Evolutionary conservation across 1,284 basidiomycete species (phyloP).

Genomic region (Tausonia pullulans): DNA sequence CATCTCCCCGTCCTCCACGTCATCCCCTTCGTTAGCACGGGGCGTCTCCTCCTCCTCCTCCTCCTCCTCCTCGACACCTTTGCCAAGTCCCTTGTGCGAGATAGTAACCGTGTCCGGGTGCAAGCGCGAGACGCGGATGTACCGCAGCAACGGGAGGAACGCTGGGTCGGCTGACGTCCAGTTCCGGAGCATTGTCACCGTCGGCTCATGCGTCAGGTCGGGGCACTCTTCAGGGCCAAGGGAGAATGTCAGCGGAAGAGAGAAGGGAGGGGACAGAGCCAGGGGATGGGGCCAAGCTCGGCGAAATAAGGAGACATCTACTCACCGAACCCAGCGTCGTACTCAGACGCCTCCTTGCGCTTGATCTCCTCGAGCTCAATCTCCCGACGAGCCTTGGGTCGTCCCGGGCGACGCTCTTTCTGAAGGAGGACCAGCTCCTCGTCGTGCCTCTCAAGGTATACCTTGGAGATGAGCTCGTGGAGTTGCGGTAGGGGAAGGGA

Average conservation of each 20-base stretch:
- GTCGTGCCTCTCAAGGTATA: conserved; percentile 66
- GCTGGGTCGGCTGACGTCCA: conserved; percentile 68
- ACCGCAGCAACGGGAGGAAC: conserved; percentile 50
- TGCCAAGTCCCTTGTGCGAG: conserved; percentile 26
- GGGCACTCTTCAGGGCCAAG: conserved; percentile 51
- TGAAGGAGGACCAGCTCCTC: conserved; percentile 53
- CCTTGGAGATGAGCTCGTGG: conserved; percentile 52
- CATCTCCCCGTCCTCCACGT: neutral
- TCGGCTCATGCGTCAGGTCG: conserved; percentile 62
- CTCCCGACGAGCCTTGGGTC: conserved; percentile 63
- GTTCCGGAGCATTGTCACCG: conserved; percentile 57
- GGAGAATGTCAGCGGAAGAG: neutral
- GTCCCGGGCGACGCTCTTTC: conserved; percentile 54
- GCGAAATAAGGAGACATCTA: conserved; percentile 16
- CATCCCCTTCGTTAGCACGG: no score
- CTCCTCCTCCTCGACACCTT: conserved; percentile 19
- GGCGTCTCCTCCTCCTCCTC: conserved; percentile 13
- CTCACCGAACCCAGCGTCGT: conserved; percentile 72
- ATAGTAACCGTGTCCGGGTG: conserved; percentile 23
- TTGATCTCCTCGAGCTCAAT: conserved; percentile 60
- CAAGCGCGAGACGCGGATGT: conserved; percentile 25
- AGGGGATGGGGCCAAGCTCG: conserved; percentile 5
- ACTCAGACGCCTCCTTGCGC: conserved; percentile 55
- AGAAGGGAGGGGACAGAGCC: conserved; percentile 13
- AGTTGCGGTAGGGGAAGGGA: conserved; percentile 52